A percentile compares a stretch with the other conserved stretches of the same genome.
Evolutionary conservation across 2,329 filamentous ascomycete species (phyloP).

Genomic region (Shiraia sp.): DNA sequence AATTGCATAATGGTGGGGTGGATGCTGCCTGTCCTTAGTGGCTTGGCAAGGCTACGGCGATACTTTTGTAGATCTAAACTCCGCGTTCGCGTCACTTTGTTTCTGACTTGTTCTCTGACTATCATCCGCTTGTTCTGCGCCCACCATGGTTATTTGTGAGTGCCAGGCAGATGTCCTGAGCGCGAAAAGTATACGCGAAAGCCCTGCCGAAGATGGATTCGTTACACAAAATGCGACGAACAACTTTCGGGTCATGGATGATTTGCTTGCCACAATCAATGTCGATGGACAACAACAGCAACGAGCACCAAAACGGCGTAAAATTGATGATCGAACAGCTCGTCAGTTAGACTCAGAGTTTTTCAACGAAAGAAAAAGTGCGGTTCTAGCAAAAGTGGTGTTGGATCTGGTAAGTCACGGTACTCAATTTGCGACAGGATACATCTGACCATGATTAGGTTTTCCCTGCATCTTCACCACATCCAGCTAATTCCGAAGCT

Average conservation of each 20-base stretch:
- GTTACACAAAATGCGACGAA: constrained; percentile 14
- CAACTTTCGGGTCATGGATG: constrained; percentile 13
- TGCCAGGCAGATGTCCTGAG: constrained; percentile 20
- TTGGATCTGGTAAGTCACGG: constrained; percentile 30
- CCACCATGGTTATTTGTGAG: constrained; percentile 23
- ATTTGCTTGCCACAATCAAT: constrained; percentile 18
- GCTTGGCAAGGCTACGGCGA: constrained; percentile 8
- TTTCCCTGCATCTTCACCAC: constrained; percentile 2
- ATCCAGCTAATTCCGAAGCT: neutral
- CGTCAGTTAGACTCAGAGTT: constrained; percentile 3
- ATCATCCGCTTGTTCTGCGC: neutral
- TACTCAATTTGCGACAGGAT: neutral
- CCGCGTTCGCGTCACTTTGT: constrained; percentile 10
- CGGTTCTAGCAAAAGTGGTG: constrained; percentile 32
- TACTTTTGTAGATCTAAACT: constrained; percentile 1
- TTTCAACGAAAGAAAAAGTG: constrained; percentile 23
- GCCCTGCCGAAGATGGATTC: neutral
- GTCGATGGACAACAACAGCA: constrained; percentile 7
- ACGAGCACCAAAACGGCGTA: constrained; percentile 35
- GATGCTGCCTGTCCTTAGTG: constrained; percentile 23
- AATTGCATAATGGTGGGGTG: neutral
- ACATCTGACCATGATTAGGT: constrained; percentile 11
- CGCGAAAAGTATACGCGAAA: constrained; percentile 1
- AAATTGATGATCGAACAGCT: constrained; percentile 14
- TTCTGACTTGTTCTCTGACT: neutral